Percentiles rank a stretch among this genome's conserved stretches.
These are phyloP conservation scores for Boletus rex-veris DNA, from an alignment of 768 basidiomycete genomes.

Conservation along the genomic window DNA sequence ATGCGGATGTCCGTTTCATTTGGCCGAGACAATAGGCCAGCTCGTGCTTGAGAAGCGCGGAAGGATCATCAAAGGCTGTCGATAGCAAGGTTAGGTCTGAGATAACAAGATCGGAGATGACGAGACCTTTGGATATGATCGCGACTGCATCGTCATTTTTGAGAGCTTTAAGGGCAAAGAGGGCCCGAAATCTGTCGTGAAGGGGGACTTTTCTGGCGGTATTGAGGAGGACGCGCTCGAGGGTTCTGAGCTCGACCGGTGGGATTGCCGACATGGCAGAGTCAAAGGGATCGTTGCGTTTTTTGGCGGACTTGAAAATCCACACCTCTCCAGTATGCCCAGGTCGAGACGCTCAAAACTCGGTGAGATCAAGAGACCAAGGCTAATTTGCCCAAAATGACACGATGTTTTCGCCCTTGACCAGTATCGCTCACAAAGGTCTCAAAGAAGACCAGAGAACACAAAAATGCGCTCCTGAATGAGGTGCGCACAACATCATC, in stretches of 20 bases:
- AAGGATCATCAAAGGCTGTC: conserved; percentile 79
- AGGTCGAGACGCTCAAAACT: conserved; percentile 86
- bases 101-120: neutral
- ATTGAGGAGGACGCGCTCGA: conserved; percentile 81
- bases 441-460: conserved; percentile 86
- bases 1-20: conserved; percentile 69
- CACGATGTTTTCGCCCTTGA: conserved; percentile 15
- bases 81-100: neutral
- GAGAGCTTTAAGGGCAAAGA: conserved; percentile 89
- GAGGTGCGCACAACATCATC: conserved; percentile 49
- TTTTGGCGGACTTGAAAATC: conserved; percentile 49
- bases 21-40: conserved; percentile 97
- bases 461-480: conserved; percentile 79
- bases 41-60: conserved; percentile 93
- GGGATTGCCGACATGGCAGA: conserved; percentile 36
- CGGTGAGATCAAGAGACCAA: conserved; percentile 48
- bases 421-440: conserved; percentile 93
- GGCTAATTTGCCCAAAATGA: neutral
- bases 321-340: conserved; percentile 55
- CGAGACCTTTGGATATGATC: conserved; percentile 80
- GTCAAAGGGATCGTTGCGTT: conserved; percentile 16
- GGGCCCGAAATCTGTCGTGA: conserved; percentile 82
- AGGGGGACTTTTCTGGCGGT: conserved; percentile 65
- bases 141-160: conserved; percentile 73
- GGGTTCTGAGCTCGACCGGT: conserved; percentile 54